Conservation (phyloP, 148 eudicot species). For the Silene latifolia region DNA sequence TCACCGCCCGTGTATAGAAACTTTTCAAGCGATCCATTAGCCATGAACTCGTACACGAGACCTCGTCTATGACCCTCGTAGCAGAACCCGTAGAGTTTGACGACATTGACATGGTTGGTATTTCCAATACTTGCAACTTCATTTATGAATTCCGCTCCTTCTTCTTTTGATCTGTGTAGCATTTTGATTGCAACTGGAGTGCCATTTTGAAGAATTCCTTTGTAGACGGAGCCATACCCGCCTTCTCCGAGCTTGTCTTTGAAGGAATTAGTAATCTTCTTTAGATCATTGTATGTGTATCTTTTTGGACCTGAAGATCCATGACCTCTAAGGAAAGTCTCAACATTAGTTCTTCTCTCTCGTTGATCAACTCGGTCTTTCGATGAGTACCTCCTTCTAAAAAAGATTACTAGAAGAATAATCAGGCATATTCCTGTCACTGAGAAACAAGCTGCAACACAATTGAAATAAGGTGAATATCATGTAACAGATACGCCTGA, state of each 20-base stretch:
- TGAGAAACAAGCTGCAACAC: constrained; percentile 20
- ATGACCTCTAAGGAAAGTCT: too few relatives aligned
- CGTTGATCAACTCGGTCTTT: constrained; percentile 1
- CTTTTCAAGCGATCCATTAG: too few relatives aligned
- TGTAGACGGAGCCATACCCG: too few relatives aligned
- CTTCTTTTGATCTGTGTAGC: constrained; percentile 22
- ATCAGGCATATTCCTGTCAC: constrained; percentile 8
- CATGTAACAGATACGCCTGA: too few relatives aligned
- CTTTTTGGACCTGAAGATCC: too few relatives aligned
- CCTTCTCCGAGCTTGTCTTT: too few relatives aligned
- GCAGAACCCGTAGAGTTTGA: constrained; percentile 60
- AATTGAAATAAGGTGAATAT: not conserved
- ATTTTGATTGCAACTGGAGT: constrained; percentile 73
- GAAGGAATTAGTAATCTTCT: too few relatives aligned
- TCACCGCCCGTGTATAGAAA: too few relatives aligned
- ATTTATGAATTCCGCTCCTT: constrained; percentile 38
- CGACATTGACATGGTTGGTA: constrained; percentile 66
- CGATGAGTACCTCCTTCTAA: constrained; percentile 3
- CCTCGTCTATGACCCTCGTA: constrained; percentile 40
- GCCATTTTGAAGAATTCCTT: constrained; percentile 46
- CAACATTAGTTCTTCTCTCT: too few relatives aligned
- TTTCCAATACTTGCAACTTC: constrained; percentile 60
- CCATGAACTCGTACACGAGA: too few relatives aligned
- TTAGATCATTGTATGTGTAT: too few relatives aligned
- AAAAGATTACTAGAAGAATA: not conserved